Percentiles rank a stretch among this genome's conserved stretches.
Conservation (phyloP, 2,329 filamentous ascomycete genomes). For the Fusarium graminum region DNA sequence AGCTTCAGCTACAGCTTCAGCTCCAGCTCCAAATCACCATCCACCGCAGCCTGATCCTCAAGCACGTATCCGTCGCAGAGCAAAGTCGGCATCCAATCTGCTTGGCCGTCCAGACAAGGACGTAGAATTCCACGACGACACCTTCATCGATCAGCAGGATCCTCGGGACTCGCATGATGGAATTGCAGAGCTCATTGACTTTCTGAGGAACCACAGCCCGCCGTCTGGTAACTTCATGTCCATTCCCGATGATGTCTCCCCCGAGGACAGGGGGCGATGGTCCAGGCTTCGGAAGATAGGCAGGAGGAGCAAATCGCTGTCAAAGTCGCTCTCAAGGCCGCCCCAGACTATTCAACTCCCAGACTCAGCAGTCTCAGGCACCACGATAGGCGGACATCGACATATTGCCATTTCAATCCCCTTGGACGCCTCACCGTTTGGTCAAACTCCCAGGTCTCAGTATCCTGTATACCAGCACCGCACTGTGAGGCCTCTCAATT, state of each 20-base stretch:
- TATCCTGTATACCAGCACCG: slow-evolving; percentile 51
- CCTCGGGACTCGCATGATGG: slow-evolving; percentile 45
- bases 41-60: slow-evolving; percentile 11
- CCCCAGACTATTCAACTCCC: slow-evolving; percentile 59
- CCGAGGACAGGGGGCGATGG: slow-evolving; percentile 57
- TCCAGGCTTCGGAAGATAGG: slow-evolving; percentile 58
- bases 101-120: slow-evolving; percentile 28
- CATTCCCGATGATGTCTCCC: slow-evolving; percentile 52
- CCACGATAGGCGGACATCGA: slow-evolving; percentile 65
- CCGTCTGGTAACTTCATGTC: slow-evolving; percentile 66
- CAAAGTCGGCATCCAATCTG: slow-evolving; percentile 45
- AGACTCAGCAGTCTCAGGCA: slow-evolving; percentile 68
- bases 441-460: slow-evolving; percentile 51
- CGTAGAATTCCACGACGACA: slow-evolving; percentile 41
- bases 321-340: slow-evolving; percentile 47
- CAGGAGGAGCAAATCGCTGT: slow-evolving; percentile 56
- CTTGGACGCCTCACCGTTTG: slow-evolving; percentile 62
- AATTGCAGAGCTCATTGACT: slow-evolving; percentile 59
- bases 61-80: slow-evolving; percentile 42
- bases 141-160: slow-evolving; percentile 37
- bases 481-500: slow-evolving; percentile 29
- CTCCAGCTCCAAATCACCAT: slow-evolving; percentile 19
- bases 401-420: slow-evolving; percentile 74
- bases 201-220: slow-evolving; percentile 63
- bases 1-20: slow-evolving; percentile 3